phyloP scores from a whole-genome alignment of 1,284 basidiomycete genomes.

The Mycena sp. region DNA sequence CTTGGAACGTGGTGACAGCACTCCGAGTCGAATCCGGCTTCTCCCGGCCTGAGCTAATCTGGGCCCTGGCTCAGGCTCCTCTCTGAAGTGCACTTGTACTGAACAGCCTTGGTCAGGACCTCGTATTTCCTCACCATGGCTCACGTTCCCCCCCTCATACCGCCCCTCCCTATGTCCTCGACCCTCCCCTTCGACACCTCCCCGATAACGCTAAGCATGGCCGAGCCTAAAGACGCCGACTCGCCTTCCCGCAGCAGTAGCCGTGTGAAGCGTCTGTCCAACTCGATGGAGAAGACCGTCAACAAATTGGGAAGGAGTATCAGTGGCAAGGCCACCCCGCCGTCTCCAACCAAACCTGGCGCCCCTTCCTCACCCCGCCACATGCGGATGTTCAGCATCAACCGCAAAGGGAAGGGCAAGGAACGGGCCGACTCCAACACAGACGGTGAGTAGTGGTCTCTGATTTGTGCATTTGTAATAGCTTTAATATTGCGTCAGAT shows the following conservation, averaged over 20 bases:
- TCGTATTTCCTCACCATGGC: constrained; percentile 19
- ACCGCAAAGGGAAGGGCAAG: constrained; percentile 61
- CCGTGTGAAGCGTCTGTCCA: constrained; percentile 57
- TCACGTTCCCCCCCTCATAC: constrained; percentile 11
- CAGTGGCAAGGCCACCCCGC: constrained; percentile 46
- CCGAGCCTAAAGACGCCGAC: constrained; percentile 39
- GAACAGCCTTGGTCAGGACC: no score
- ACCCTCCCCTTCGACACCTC: constrained; percentile 34
- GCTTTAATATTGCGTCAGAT: constrained; percentile 10
- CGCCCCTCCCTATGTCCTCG: constrained; percentile 18
- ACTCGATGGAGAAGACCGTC: constrained; percentile 62
- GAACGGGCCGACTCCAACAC: constrained; percentile 42
- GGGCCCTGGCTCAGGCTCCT: no score
- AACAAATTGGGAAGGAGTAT: constrained; percentile 67
- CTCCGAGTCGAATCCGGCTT: background rate
- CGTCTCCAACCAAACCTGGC: constrained; percentile 40
- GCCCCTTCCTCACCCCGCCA: constrained; percentile 46
- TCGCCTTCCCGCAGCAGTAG: constrained; percentile 27
- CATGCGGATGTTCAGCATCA: constrained; percentile 65
- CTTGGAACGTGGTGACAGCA: constrained; percentile 42
- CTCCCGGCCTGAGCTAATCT: no score
- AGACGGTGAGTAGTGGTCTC: constrained; percentile 44
- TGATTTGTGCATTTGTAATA: constrained; percentile 8
- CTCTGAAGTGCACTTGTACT: no score
- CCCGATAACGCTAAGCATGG: constrained; percentile 40